Evolutionary conservation across 2,329 filamentous ascomycete genomes (phyloP).

Genomic region (Calonectria leucothoes): DNA sequence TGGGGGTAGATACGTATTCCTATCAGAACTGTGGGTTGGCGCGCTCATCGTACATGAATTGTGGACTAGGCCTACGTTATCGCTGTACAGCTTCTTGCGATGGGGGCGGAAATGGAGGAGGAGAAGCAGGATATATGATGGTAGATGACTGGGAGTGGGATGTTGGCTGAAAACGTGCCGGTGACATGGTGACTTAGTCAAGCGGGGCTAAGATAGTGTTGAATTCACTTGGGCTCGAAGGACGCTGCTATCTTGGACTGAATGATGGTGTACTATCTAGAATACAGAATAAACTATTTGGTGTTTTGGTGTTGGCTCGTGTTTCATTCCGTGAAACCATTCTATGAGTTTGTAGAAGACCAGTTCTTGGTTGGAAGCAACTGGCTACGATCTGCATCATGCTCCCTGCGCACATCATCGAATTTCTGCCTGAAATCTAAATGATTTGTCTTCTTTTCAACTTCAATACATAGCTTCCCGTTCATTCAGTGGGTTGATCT

Average conservation of each 20-base stretch:
- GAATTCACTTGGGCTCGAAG: neutral
- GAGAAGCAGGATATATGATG: neutral
- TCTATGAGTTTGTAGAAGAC: neutral
- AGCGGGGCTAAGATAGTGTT: neutral
- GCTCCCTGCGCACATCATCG: neutral
- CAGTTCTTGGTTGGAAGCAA: neutral
- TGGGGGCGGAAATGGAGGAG: neutral
- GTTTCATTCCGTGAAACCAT: too few relatives aligned
- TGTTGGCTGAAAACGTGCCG: neutral
- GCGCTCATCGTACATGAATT: neutral
- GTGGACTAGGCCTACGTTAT: neutral
- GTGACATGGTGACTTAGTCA: neutral
- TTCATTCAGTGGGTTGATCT: neutral
- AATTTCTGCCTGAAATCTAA: neutral
- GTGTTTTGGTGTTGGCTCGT: neutral
- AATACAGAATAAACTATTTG: neutral
- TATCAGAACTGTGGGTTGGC: slow-evolving; percentile 2
- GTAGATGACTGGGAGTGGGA: slow-evolving; percentile 14
- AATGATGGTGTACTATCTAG: neutral
- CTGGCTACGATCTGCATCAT: neutral
- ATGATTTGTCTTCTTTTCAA: neutral
- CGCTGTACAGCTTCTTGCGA: slow-evolving; percentile 11
- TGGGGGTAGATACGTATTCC: slow-evolving; percentile 3
- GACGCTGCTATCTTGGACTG: too few relatives aligned
- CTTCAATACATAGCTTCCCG: neutral